A percentile compares a stretch with the other conserved stretches of the same genome.
Conservation (phyloP, 441 rosid species). For the Monsonia emarginata region DNA sequence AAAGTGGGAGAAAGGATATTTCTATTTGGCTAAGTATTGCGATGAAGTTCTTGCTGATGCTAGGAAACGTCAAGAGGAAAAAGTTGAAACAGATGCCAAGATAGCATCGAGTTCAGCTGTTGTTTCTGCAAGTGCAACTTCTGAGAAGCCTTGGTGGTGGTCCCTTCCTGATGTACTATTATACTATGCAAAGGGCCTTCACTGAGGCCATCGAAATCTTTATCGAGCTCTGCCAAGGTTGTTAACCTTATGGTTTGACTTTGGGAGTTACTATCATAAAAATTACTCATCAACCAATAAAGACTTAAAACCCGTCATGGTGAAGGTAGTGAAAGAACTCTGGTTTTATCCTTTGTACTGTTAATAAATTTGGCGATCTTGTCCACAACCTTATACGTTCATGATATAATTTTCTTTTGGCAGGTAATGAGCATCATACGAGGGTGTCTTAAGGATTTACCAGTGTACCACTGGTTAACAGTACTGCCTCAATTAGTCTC, state of each 20-base stretch:
- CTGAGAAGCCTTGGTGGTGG: slow-evolving; percentile 76
- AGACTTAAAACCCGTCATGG: slow-evolving; percentile 61
- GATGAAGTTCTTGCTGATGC: slow-evolving; percentile 94
- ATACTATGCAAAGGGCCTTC: slow-evolving; percentile 93
- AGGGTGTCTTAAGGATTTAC: slow-evolving; percentile 96
- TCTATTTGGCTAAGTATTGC: slow-evolving; percentile 87
- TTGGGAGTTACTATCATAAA: slow-evolving; percentile 70
- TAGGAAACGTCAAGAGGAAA: slow-evolving; percentile 87
- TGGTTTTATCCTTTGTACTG: slow-evolving; percentile 2
- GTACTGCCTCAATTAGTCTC: slow-evolving; percentile 96
- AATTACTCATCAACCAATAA: slow-evolving; percentile 46
- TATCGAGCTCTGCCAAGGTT: slow-evolving; percentile 98
- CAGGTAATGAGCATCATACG: slow-evolving; percentile 82
- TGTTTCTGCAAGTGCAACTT: slow-evolving; percentile 32
- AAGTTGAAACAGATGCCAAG: slow-evolving; percentile 41
- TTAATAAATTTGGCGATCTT: not conserved
- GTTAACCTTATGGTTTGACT: slow-evolving; percentile 95
- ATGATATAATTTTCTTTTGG: slow-evolving; percentile 22
- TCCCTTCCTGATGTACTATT: slow-evolving; percentile 64
- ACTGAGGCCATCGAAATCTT: slow-evolving; percentile 88
- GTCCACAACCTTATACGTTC: not conserved
- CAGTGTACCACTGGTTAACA: slow-evolving; percentile 89
- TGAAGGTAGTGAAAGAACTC: slow-evolving; percentile 44
- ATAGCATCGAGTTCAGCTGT: slow-evolving; percentile 38
- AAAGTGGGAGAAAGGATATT: slow-evolving; percentile 90